Conservation (phyloP, 371 early-diverging fungal species). For the Mucor circinelloides region DNA sequence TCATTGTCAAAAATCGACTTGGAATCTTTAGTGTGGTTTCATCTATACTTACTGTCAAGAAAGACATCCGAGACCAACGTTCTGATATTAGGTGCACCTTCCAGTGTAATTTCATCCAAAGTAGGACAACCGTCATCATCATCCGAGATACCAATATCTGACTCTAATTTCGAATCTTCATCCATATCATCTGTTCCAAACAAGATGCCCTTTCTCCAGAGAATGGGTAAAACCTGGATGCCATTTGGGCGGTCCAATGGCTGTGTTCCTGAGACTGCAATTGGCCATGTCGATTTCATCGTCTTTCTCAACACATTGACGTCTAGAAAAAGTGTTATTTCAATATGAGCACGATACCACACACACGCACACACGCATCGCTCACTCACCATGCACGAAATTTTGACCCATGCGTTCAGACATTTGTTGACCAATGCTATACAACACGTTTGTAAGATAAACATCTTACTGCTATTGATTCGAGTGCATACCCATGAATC, state of each 20-base stretch:
- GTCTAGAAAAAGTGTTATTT: conserved; percentile 39
- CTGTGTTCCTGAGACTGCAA: conserved; percentile 28
- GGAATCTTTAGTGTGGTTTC: not conserved
- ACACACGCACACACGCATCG: not conserved
- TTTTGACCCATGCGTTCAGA: conserved; percentile 74
- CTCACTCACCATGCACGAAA: conserved; percentile 69
- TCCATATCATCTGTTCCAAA: conserved; percentile 66
- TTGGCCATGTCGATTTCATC: conserved; percentile 59
- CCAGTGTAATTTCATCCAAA: conserved; percentile 77
- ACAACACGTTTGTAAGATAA: conserved; percentile 2
- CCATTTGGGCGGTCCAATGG: conserved; percentile 50
- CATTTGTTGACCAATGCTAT: conserved; percentile 82
- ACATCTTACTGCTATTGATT: not conserved
- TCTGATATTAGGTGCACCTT: conserved; percentile 82
- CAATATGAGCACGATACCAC: not conserved
- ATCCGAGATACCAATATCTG: conserved; percentile 58
- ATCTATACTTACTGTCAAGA: conserved; percentile 67
- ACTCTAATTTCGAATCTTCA: conserved; percentile 43
- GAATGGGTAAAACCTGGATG: conserved; percentile 84
- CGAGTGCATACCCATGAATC: conserved; percentile 71
- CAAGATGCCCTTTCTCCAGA: conserved; percentile 80
- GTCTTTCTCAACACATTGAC: conserved; percentile 76
- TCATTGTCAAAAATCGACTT: no score
- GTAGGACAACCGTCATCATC: conserved; percentile 68
- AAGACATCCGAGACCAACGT: conserved; percentile 82